Base-by-base conservation (phyloP, 116 monocot species). In the Dioscorea cayenensis region DNA sequence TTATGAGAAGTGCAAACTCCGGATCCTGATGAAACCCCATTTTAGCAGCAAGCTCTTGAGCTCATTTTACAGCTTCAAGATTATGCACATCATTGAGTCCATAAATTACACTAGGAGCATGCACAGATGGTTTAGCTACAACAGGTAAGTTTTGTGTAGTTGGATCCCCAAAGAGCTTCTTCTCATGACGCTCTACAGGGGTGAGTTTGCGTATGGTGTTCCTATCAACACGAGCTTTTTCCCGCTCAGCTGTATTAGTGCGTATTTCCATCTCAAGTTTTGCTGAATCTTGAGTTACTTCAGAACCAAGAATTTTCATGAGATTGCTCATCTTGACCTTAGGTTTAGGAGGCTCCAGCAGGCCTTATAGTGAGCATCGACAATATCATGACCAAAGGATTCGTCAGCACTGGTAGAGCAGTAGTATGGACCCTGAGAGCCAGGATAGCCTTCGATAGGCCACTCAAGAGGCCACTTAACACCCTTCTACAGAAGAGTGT, bases 271-370 rank as follows among this genome's bases (percentile, higher is more conserved):
- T 87, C 72, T 93, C 99, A 65, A 93, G 60, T 66, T 79, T 94
- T 5, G 99, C 94, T 0, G 99, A 91, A 66, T 99, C 99, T 67
- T 99, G 99, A 18, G 93, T 93, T 36, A 94, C 99, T 78, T 99
- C 99, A 21, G 94, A 73, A 32, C 85, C 88, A 21, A 99, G 82
- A 11, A 99, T 94, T 75, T 82, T 90, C 97, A 99, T 99, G 49
- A 99, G 85, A 69, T 99, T 99, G 78, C 90, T 93, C 97, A 93
- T 90, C 72, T 99, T 99, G 52, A 99, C 77, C 78, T 99, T 93
- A 2, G 97, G 77, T 73, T 99, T 93, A 0, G 94, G 94, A 49
- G 93, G 94, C 60, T 99, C 97, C 35, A 91, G 65, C 61, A 97
- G 76, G 28, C 97, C 97, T 69, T 97, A n/a, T n/a, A n/a, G n/a